A percentile compares a stretch with the other conserved stretches of the same genome.
Conservation (phyloP, 1,284 basidiomycete species). For the Trichosporon sp. region DNA sequence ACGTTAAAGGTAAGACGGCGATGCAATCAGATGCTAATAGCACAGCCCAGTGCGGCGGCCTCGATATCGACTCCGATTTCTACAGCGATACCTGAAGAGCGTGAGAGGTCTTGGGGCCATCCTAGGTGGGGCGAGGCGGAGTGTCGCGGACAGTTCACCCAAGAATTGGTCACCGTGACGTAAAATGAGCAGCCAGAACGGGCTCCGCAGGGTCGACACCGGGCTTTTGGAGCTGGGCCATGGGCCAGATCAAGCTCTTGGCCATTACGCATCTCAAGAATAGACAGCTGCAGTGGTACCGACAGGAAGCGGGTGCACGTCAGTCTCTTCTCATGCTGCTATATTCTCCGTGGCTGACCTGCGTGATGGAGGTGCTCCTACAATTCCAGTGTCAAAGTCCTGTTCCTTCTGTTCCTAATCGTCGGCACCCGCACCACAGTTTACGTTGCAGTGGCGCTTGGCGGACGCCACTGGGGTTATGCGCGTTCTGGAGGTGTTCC, state of each 20-base stretch:
- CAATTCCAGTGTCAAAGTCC: background rate
- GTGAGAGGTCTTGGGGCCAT: background rate
- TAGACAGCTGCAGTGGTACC: background rate
- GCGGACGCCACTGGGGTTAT: background rate
- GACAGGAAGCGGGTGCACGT: background rate
- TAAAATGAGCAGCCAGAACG: background rate
- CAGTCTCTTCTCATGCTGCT: background rate
- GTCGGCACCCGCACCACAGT: background rate
- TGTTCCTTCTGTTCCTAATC: background rate
- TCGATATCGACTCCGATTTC: background rate
- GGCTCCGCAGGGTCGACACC: background rate
- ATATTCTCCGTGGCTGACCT: background rate
- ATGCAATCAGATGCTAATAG: background rate
- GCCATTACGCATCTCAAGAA: background rate
- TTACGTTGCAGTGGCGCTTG: background rate
- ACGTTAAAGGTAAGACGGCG: background rate
- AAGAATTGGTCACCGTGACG: background rate
- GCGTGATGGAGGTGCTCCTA: background rate
- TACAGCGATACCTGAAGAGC: background rate
- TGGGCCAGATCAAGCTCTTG: background rate
- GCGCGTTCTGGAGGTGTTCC: background rate
- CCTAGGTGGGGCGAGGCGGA: too few relatives aligned
- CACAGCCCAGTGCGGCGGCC: background rate
- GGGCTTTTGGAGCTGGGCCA: background rate
- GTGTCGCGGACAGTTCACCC: background rate